Percentiles rank a stretch among this genome's conserved stretches.
phyloP scores from a whole-genome alignment of 2,329 filamentous ascomycete species.

The Alternaria burnsii region DNA sequence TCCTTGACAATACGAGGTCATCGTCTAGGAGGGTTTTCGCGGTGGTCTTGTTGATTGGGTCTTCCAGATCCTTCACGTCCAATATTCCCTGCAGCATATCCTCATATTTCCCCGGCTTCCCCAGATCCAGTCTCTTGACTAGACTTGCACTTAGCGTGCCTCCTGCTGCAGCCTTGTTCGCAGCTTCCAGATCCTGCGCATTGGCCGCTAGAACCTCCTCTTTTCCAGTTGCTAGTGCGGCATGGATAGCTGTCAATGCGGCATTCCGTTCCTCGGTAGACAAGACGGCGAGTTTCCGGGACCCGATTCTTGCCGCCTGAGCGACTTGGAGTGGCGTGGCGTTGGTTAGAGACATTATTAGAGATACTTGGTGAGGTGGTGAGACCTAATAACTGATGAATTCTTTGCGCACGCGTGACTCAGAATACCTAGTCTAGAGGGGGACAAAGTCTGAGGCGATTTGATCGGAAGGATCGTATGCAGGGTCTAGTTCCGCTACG shows the following conservation, averaged over 20 bases:
- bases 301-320: slow-evolving; percentile 78
- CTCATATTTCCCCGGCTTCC: slow-evolving; percentile 89
- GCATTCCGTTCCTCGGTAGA: slow-evolving; percentile 79
- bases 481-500: slow-evolving; percentile 22
- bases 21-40: slow-evolving; percentile 87
- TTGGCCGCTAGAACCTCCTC: slow-evolving; percentile 87
- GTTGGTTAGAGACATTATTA: slow-evolving; percentile 81
- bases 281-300: slow-evolving; percentile 82
- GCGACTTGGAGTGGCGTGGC: slow-evolving; percentile 81
- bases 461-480: slow-evolving; percentile 5
- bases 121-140: slow-evolving; percentile 86
- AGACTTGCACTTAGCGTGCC: slow-evolving; percentile 83
- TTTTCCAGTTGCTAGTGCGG: slow-evolving; percentile 73
- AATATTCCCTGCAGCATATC: slow-evolving; percentile 97
- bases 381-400: slow-evolving; percentile 8
- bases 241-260: slow-evolving; percentile 83
- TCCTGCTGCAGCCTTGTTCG: slow-evolving; percentile 74
- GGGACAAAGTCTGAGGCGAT: not conserved
- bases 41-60: slow-evolving; percentile 87
- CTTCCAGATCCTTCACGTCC: slow-evolving; percentile 82
- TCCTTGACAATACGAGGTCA: slow-evolving; percentile 81
- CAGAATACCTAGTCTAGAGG: not conserved
- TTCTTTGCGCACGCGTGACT: slow-evolving; percentile 4
- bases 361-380: slow-evolving; percentile 27
- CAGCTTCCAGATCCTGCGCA: slow-evolving; percentile 78